Base-by-base conservation (phyloP, 2,329 filamentous ascomycete genomes). In the Fusarium caatingaense region DNA sequence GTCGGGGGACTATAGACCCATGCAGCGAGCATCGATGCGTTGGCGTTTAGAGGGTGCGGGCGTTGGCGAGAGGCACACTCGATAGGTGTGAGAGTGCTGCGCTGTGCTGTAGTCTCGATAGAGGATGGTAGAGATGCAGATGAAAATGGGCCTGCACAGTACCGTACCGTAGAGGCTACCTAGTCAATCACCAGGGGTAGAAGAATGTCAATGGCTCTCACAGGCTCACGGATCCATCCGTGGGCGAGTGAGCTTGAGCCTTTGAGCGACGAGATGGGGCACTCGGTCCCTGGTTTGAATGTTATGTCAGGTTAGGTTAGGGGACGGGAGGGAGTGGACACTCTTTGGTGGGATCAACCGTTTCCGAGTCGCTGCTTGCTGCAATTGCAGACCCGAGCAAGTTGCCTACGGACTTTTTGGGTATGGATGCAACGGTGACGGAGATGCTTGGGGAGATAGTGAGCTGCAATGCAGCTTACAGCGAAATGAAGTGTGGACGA, bases 21-120 rank as follows among this genome's bases (percentile, higher is more conserved):
- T 81, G 81, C 80, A 82, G 77, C 77, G 77, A 78, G 80, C 81
- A 83, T 84, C 78, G 82, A 83, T 83, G 81, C 80, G 83, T 80
- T 83, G 82, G 81, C 80, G 74, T 72, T 66, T 67, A 64, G 64
- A 66, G 57, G 68, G 67, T 64, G 82, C 81, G 80, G 79, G 73
- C 72, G 72, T 73, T 72, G 61, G 65, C 37, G 68, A 66, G 65
- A 70, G 65, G 68, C 54, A 61, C 66, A 72, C 51, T 72, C 53
- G 51, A 72, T 69, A 72, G 68, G 69, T 66, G 69, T 69, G 61
- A 71, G 69, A 32, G 65, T 69, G 46, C 62, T 48, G 62, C 57
- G 59, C 48, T 37, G 66, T 55, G 53, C 44, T 55, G 60, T 62
- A 44, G 41, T 44, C 41, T 44, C 15, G 21, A 44, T 44, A 67